These are phyloP conservation scores for Byssothecium circinans DNA, from an alignment of 2,329 filamentous ascomycete species.

Conservation along the genomic window DNA sequence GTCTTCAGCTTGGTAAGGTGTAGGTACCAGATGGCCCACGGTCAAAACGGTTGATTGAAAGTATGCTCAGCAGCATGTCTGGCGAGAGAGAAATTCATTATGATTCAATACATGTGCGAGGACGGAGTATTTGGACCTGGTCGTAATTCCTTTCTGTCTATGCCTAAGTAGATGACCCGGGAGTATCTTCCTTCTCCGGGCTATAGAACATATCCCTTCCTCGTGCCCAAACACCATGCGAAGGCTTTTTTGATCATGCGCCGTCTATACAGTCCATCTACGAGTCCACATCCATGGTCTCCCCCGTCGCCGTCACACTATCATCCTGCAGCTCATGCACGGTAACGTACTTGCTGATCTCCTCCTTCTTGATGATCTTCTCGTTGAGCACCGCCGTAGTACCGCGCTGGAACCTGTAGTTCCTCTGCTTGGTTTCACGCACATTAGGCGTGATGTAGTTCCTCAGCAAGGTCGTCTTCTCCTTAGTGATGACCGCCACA, in stretches of 20 bases:
- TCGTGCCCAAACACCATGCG: conserved; percentile 18
- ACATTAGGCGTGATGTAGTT: conserved; percentile 94
- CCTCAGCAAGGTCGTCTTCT: conserved; percentile 90
- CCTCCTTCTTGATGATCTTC: conserved; percentile 91
- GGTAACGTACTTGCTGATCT: conserved; percentile 91
- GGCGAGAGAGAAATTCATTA: background rate
- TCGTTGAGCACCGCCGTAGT: conserved; percentile 97
- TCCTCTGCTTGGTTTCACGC: conserved; percentile 86
- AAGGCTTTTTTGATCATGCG: background rate
- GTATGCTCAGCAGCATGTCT: background rate
- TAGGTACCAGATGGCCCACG: background rate
- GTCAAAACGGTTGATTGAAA: background rate
- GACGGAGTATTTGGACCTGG: background rate
- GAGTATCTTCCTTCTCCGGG: conserved; percentile 3
- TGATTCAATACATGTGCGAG: background rate
- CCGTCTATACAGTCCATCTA: conserved; percentile 12
- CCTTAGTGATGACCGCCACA: conserved; percentile 89
- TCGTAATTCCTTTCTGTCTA: background rate
- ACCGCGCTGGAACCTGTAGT: conserved; percentile 85
- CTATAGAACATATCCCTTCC: conserved; percentile 20
- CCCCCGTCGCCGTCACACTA: conserved; percentile 60
- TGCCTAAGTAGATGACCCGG: background rate
- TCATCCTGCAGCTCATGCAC: conserved; percentile 80
- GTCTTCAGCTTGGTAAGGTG: background rate
- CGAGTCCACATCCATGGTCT: conserved; percentile 67